Evolutionary conservation across 164 flowering plant genomes (phyloP), one percentile per base, ranked within the genome.

Genomic region (Vitis amurensis): DNA sequence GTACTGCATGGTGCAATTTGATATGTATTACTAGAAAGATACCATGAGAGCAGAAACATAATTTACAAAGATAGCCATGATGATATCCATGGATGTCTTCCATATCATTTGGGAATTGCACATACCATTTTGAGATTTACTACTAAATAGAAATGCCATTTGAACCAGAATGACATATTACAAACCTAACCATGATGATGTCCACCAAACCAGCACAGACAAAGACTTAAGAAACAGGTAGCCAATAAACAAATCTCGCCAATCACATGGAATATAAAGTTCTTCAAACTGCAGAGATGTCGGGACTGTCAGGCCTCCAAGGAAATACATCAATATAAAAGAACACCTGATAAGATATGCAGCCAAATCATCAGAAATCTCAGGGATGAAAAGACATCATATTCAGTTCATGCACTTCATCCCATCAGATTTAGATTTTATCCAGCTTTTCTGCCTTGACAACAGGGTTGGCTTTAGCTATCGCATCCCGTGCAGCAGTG

Each of bases 401-500:
- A 31, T 51, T 66, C 68, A 19, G 3, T 1, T 49, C 17, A 44
- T 57, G 57, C 44, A 59, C 23, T 60, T 62, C 57, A 48, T 11
- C 50, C 48, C 76, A 62, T 12, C 6, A 27, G 0, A 53, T 55
- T 65, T 70, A 83, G 72, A 83, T 85, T 64, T 83, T 85, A 61
- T 80, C 88, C 14, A 85, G 82, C 76, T 85, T 85, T 67, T 85
- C 85, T 19, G 86, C 86, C 82, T 79, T 85, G 30, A 85, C 79
- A 61, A 82, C 79, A 31, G 86, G 88, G 72, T 85, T 85, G 69
- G 84, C 88, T 71, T 83, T 81, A 9, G 83, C 82, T 55, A 83
- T 85, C 3, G 86, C 88, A 68, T 81, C 82, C 17, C 73, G 81
- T 9, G 69, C 88, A 62, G 83, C 83, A 68, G 79, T 66, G 17